Percentiles rank a stretch among this genome's conserved stretches.
Conservation (phyloP, 176 grass and related monocot species). For the Chloris gayana region DNA sequence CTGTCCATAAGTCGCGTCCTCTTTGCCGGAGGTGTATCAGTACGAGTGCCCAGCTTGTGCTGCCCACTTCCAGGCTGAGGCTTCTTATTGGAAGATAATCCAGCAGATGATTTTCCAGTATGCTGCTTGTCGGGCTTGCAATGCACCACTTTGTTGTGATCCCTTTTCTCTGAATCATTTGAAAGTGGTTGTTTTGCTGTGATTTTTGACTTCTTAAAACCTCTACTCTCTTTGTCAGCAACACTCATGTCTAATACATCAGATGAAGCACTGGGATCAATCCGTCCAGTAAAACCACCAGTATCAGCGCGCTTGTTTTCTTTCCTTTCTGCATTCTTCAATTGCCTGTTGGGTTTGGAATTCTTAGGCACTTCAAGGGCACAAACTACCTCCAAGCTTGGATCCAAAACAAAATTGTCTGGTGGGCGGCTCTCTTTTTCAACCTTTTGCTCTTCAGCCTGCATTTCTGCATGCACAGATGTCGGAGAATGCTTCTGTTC, state of each 20-base stretch:
- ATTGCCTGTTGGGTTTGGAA: conserved; percentile 38
- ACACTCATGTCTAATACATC: conserved; percentile 35
- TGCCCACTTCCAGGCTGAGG: conserved; percentile 46
- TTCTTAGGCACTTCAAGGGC: conserved; percentile 52
- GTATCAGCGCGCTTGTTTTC: conserved; percentile 37
- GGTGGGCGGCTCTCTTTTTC: conserved; percentile 37
- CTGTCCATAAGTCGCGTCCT: conserved; percentile 46
- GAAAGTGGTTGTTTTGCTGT: conserved; percentile 40
- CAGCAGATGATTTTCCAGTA: conserved; percentile 46
- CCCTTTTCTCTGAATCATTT: conserved; percentile 52
- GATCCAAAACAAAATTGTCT: conserved; percentile 43
- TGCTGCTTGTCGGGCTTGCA: conserved; percentile 42
- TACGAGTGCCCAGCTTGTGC: conserved; percentile 33
- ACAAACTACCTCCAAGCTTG: conserved; percentile 33
- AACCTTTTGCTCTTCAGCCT: conserved; percentile 40
- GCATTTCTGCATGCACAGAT: conserved; percentile 26
- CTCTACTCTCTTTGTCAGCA: conserved; percentile 44
- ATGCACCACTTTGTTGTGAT: conserved; percentile 25
- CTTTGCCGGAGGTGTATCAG: conserved; percentile 53
- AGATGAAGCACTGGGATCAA: conserved; percentile 24
- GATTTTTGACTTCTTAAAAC: conserved; percentile 49
- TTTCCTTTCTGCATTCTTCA: conserved; percentile 49
- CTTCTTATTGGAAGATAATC: conserved; percentile 43
- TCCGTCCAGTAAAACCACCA: conserved; percentile 34
- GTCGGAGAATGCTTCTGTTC: conserved; percentile 31